Evolutionary conservation across 2,329 filamentous ascomycete species (phyloP).

Genomic region (Capronia americana): DNA sequence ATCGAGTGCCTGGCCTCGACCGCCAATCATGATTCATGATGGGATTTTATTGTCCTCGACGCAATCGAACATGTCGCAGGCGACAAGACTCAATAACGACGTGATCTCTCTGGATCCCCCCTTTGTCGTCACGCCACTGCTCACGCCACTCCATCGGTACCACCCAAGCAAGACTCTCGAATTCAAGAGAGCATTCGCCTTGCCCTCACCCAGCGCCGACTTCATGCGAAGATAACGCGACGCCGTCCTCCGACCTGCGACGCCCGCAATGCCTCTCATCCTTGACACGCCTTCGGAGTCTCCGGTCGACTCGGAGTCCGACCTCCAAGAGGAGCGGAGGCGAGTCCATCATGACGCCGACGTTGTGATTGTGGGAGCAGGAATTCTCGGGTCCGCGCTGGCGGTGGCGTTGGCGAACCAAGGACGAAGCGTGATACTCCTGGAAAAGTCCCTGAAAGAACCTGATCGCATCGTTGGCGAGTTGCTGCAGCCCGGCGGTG

Average conservation of each 20-base stretch:
- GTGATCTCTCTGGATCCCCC: background rate
- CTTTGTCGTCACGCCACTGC: background rate
- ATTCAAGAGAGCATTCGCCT: background rate
- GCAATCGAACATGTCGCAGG: conserved; percentile 2
- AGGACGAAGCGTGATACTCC: conserved; percentile 85
- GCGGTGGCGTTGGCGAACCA: conserved; percentile 86
- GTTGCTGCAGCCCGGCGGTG: conserved; percentile 89
- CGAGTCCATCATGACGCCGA: conserved; percentile 70
- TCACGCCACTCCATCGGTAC: conserved; percentile 7
- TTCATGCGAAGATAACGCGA: conserved; percentile 20
- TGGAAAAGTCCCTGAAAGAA: conserved; percentile 88
- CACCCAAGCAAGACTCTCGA: background rate
- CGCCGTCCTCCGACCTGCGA: background rate
- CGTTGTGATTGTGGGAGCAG: conserved; percentile 89
- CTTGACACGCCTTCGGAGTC: conserved; percentile 40
- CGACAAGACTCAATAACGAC: background rate
- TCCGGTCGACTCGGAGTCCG: conserved; percentile 32
- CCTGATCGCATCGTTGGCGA: conserved; percentile 97
- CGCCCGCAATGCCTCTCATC: conserved; percentile 39
- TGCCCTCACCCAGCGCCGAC: conserved; percentile 10
- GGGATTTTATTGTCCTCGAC: background rate
- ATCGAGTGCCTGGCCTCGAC: conserved; percentile 7
- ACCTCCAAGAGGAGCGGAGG: conserved; percentile 53
- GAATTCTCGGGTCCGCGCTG: conserved; percentile 84
- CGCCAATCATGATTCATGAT: conserved; percentile 15